Evolutionary conservation across 345 rosid genomes (phyloP).

Genomic region (Gossypium bickii): DNA sequence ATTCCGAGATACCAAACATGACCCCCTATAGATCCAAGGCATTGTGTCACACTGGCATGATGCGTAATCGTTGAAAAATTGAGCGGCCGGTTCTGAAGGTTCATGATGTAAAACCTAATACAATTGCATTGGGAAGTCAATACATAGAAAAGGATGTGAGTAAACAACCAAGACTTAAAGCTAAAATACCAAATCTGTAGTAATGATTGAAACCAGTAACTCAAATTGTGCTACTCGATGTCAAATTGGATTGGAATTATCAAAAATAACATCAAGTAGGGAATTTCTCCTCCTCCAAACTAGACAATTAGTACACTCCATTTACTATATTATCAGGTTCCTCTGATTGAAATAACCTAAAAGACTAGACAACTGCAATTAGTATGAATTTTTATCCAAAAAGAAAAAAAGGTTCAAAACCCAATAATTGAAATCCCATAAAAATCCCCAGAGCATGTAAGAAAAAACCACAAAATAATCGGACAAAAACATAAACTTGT

Average conservation of each 20-base stretch:
- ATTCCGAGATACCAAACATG: slow-evolving; percentile 79
- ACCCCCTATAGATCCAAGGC: slow-evolving; percentile 79
- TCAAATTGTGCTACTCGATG: too few relatives aligned
- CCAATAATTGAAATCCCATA: too few relatives aligned
- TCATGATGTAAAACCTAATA: slow-evolving; percentile 12
- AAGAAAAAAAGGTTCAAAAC: not conserved
- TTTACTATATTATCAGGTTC: not conserved
- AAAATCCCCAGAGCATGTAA: not conserved
- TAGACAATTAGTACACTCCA: not conserved
- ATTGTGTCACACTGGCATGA: slow-evolving; percentile 83
- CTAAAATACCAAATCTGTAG: not conserved
- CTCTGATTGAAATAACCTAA: not conserved
- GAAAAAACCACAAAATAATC: not conserved
- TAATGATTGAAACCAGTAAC: not conserved
- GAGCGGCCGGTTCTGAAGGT: slow-evolving; percentile 36
- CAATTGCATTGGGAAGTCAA: not conserved
- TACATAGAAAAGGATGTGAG: not conserved
- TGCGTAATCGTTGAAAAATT: slow-evolving; percentile 56
- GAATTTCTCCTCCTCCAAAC: not conserved
- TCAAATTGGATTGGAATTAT: not conserved
- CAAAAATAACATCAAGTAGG: not conserved
- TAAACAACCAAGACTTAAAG: not conserved
- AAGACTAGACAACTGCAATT: not conserved
- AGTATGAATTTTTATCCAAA: not conserved
- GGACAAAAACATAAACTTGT: not conserved